Base-by-base conservation (phyloP, 208 protist species). In the Leishmania amazonensis region DNA sequence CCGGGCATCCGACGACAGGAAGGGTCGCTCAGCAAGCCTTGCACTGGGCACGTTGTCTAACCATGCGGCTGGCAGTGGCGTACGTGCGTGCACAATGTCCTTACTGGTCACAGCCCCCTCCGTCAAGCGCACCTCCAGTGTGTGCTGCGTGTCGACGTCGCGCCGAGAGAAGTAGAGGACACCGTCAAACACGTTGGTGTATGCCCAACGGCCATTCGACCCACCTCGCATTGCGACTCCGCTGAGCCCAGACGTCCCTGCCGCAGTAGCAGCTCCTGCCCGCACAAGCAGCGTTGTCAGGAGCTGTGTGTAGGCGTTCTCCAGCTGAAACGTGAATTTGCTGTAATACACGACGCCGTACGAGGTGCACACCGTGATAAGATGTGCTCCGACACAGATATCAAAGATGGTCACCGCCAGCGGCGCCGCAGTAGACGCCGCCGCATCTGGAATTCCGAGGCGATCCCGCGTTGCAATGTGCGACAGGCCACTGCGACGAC, bases 51-150 rank as follows among this genome's bases (percentile, higher is more conserved):
- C 70, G 15, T 81, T 81, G 47, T 78, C 68, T 21, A 95, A 73
- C 86, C 93, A 92, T 24, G 64, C 13, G 1, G 79, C 49, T 2
- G 87, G 91, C 35, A 97, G 81, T 60, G 92, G 85, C 45, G 45
- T 15, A 47, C 72, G 80, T n/a, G 94, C 94, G 80, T 97, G 94
- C 3, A 97, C 82, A n/a, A 94, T 53, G 68, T 90, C 87, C n/a
- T 78, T 86, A 49, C 35, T 71, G 9, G 73, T 79, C 45, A 71
- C 45, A 6, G 53, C 60, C 42, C 53, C 79, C 31, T 49, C 75
- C 35, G n/a, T n/a, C 42, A 35, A 73, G 58, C 80, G 74, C 78
- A 78, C n/a, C 70, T 62, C 49, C 35, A 81, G 80, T 70, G 76
- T 40, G 73, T 88, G 75, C 24, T 57, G 73, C 8, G 73, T 76